Conservation (phyloP, 345 rosid species). For the Hypericum perforatum region DNA sequence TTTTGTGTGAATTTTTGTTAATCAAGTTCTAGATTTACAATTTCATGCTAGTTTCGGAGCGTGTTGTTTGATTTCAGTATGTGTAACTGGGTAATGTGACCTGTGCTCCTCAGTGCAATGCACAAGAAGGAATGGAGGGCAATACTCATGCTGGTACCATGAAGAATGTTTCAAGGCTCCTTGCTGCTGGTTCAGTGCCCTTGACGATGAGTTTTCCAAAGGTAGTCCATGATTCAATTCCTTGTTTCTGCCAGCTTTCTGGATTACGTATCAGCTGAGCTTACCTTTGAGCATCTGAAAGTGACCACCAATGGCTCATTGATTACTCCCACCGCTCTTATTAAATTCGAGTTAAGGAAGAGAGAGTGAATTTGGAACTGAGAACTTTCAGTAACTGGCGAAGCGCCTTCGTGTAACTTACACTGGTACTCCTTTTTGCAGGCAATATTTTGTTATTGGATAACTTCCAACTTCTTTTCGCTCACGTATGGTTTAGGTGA, state of each 20-base stretch:
- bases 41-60: not conserved
- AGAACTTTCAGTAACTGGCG: too few relatives aligned
- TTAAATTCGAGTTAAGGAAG: too few relatives aligned
- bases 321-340: too few relatives aligned
- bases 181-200: constrained; percentile 64
- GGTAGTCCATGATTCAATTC: constrained; percentile 22
- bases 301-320: too few relatives aligned
- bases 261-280: too few relatives aligned
- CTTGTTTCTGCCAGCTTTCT: too few relatives aligned
- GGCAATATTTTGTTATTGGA: constrained; percentile 3
- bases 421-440: not conserved
- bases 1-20: not conserved
- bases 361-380: too few relatives aligned
- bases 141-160: constrained; percentile 46
- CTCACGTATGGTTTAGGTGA: constrained; percentile 34
- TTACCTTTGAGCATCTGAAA: too few relatives aligned
- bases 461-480: constrained; percentile 14
- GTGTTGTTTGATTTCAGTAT: not conserved
- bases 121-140: constrained; percentile 92
- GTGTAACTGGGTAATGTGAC: not conserved
- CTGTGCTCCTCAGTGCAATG: constrained; percentile 38
- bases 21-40: not conserved
- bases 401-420: not conserved
- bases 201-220: constrained; percentile 66
- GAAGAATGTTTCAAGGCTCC: constrained; percentile 44